Percentiles rank a stretch among this genome's conserved stretches.
These are phyloP conservation scores for Speleostelium caveatum DNA, from an alignment of 78 protist species.

Conservation along the genomic window DNA sequence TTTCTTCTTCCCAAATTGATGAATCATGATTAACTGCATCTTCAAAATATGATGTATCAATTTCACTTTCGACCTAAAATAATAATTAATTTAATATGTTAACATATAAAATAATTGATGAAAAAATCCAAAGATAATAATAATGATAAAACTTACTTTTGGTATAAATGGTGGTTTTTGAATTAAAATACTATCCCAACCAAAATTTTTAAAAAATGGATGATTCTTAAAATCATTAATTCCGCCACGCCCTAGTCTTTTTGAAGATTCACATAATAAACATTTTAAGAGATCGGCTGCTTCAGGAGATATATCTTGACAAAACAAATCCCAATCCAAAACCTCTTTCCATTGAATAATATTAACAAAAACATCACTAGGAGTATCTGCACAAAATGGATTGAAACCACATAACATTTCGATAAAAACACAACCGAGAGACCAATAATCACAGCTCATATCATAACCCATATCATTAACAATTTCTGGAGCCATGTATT, in stretches of 20 bases:
- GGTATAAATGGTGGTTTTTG: constrained; percentile 79
- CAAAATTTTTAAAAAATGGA: constrained; percentile 91
- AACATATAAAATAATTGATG: too few species aligned
- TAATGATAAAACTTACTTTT: too few species aligned
- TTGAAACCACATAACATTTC: constrained; percentile 88
- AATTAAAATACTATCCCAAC: constrained; percentile 77
- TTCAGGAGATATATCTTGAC: constrained; percentile 40
- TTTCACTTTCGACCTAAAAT: constrained; percentile 77
- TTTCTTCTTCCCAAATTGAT: constrained; percentile 42
- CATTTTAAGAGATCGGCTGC: constrained; percentile 85
- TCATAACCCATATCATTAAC: constrained; percentile 85
- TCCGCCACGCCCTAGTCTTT: constrained; percentile 57
- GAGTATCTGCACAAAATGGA: constrained; percentile 92
- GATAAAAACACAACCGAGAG: constrained; percentile 83
- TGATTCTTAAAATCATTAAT: constrained; percentile 89
- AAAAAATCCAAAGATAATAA: too few species aligned
- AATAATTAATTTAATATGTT: too few species aligned
- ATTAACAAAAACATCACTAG: constrained; percentile 82
- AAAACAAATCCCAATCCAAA: constrained; percentile 63
- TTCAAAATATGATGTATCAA: constrained; percentile 81
- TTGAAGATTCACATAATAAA: constrained; percentile 69
- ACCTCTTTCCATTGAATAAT: constrained; percentile 64
- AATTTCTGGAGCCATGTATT: constrained; percentile 94
- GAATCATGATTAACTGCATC: constrained; percentile 69
- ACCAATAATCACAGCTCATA: constrained; percentile 93